Evolutionary conservation across 345 rosid genomes (phyloP).

Genomic region (Lepidium aucheri): DNA sequence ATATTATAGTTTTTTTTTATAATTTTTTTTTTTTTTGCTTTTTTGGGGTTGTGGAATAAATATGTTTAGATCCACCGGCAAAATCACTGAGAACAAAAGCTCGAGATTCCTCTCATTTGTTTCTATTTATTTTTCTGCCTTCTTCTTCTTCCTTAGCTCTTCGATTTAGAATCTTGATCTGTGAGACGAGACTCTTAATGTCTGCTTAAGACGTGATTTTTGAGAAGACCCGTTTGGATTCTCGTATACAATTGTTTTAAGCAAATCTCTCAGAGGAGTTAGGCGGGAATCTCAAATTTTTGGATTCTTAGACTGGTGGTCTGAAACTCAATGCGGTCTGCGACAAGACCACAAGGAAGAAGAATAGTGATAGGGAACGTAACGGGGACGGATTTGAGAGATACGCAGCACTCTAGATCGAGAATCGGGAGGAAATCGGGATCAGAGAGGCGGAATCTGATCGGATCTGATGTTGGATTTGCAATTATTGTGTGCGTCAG

Average conservation of each 20-base stretch:
- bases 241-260: slow-evolving; percentile 4
- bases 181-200: not conserved
- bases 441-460: slow-evolving; percentile 19
- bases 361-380: not conserved
- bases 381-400: slow-evolving; percentile 13
- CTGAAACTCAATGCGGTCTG: slow-evolving; percentile 62
- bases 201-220: slow-evolving; percentile 11
- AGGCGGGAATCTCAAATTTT: slow-evolving; percentile 23
- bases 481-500: slow-evolving; percentile 34
- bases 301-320: slow-evolving; percentile 9
- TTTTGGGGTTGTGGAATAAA: not conserved
- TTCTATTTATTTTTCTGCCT: not conserved
- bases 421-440: slow-evolving; percentile 19
- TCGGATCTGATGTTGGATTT: slow-evolving; percentile 80
- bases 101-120: slow-evolving; percentile 7
- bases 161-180: slow-evolving; percentile 19
- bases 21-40: not conserved
- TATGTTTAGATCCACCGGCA: slow-evolving; percentile 31
- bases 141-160: slow-evolving; percentile 9
- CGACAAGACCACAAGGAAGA: slow-evolving; percentile 35
- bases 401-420: slow-evolving; percentile 21
- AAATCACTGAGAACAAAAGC: slow-evolving; percentile 23
- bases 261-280: slow-evolving; percentile 2
- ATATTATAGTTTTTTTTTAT: not conserved
- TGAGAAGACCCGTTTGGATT: slow-evolving; percentile 13